Evolutionary conservation across 495 filamentous ascomycete species (phyloP), one percentile per base, ranked within the genome.

Genomic region (Talaromyces ruber): DNA sequence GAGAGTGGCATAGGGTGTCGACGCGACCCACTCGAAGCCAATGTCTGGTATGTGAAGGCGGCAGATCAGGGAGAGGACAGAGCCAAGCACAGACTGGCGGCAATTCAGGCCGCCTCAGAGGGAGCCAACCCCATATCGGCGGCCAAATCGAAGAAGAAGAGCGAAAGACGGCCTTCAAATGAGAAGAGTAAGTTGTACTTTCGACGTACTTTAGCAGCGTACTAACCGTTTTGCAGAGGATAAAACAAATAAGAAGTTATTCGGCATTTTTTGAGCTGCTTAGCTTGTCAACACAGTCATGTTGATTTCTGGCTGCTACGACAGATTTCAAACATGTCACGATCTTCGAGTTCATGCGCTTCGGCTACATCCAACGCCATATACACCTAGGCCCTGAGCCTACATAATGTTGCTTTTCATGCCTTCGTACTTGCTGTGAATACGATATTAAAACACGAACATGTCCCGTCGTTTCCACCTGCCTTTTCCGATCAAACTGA

Each of bases 1-100:
- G 94, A 99, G 75, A 96, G 93, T 88, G 94, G 94, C 58, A 97
- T 99, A 63, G 94, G 94, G 24, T 96, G 91, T 72, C 88, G 92
- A 5, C 86, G 92, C 22, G 94, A 99, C 71, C 86, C 92, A 2
- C 81, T 99, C 62, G 91, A 97, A 70, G 93, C 94, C 60, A 98
- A 98, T 67, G 90, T 96, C 7, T 98, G 93, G 95, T 99, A 99
- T 69, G 95, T 98, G 58, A 89, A 89, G 72, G 93, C 94, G 2
- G 95, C 94, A 9, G 94, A 96, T 62, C 86, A 92, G 50, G 94
- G 93, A 50, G 93, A 98, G 65, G 88, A 91, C 66, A 84, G 92
- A 21, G 94, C 94, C 18, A 92, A 88, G 69, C 86, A 91, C 62
- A 83, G 94, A 4, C 80, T 99, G 26, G 87, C 89, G 34, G 88